Evolutionary conservation across 2,329 filamentous ascomycete genomes (phyloP), one percentile per base, ranked within the genome.

Genomic region (Phialophora macrospora): DNA sequence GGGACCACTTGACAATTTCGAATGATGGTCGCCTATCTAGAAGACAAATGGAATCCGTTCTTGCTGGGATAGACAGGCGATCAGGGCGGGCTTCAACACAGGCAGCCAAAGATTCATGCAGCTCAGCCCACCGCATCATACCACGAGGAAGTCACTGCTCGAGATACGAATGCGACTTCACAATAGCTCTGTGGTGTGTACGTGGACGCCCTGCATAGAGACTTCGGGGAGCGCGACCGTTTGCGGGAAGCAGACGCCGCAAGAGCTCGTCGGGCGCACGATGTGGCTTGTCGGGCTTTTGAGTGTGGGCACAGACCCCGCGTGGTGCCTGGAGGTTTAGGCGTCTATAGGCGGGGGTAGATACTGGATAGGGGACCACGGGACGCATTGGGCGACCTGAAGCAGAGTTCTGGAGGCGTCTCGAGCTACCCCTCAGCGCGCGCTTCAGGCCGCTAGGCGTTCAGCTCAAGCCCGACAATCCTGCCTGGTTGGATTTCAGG

Each of bases 21-120:
- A 55, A 55, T 55, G 52, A 17, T 5, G 17, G 52, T 30, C 52
- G 52, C 52, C 52, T 55, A n/a, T n/a, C 1, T 44, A 32, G 26
- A 34, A 32, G 28, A 28, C 28, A 30, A 32, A 55, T 55, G 28
- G 26, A 30, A 55, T 55, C n/a, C 52, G 12, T 55, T 30, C 28
- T 55, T 55, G 12, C 28, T 55, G 17, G 52, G 20, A 24, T 52
- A 34, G 44, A 17, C 20, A 48, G 44, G 44, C 44, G 44, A 48
- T 48, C 44, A 48, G 38, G 38, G 38, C 38, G 14, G 38, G 38
- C 38, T 44, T 44, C 48, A 52, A 52, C 32, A 22, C 48, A 60
- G 58, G 58, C 58, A 60, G 58, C 58, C 58, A 60, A 32, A 41
- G 46, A 59, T 59, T 51, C 24, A 59, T 59, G 58, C 46, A 34